A percentile compares a stretch with the other conserved stretches of the same genome.
Evolutionary conservation across 2,329 filamentous ascomycete species (phyloP).

Genomic region (Trichoderma polysporum): DNA sequence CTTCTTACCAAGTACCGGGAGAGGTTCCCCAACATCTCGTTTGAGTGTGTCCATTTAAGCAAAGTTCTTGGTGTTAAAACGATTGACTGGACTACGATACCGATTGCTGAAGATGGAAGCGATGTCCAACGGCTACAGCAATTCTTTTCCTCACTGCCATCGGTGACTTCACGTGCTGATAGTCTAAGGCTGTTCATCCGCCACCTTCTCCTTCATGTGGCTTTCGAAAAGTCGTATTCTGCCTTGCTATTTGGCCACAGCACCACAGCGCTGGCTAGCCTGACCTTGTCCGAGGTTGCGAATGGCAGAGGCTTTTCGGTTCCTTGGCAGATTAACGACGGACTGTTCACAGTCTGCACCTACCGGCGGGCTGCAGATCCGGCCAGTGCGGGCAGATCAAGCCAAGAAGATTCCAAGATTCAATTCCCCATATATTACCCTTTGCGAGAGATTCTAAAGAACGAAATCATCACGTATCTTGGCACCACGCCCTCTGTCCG

Average conservation of each 20-base stretch:
- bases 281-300: slow-evolving; percentile 81
- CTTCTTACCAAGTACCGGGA: slow-evolving; percentile 47
- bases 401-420: slow-evolving; percentile 24
- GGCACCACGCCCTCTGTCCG: slow-evolving; percentile 53
- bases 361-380: slow-evolving; percentile 31
- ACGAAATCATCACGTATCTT: slow-evolving; percentile 72
- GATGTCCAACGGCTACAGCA: slow-evolving; percentile 48
- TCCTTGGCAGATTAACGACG: slow-evolving; percentile 80
- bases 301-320: slow-evolving; percentile 85
- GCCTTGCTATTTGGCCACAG: slow-evolving; percentile 80
- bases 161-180: slow-evolving; percentile 74
- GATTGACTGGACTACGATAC: slow-evolving; percentile 55
- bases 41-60: slow-evolving; percentile 63
- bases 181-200: slow-evolving; percentile 68
- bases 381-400: background rate
- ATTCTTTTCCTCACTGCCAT: slow-evolving; percentile 62
- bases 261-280: slow-evolving; percentile 83
- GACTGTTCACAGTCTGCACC: slow-evolving; percentile 44
- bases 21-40: slow-evolving; percentile 65
- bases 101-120: slow-evolving; percentile 26
- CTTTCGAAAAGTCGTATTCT: slow-evolving; percentile 60
- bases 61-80: slow-evolving; percentile 53
- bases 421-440: slow-evolving; percentile 67
- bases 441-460: slow-evolving; percentile 78
- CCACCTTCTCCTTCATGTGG: slow-evolving; percentile 67